Percentiles rank a stretch among this genome's conserved stretches.
Conservation (phyloP, 1,139 yeast genomes). For the Geotrichum candidum region DNA sequence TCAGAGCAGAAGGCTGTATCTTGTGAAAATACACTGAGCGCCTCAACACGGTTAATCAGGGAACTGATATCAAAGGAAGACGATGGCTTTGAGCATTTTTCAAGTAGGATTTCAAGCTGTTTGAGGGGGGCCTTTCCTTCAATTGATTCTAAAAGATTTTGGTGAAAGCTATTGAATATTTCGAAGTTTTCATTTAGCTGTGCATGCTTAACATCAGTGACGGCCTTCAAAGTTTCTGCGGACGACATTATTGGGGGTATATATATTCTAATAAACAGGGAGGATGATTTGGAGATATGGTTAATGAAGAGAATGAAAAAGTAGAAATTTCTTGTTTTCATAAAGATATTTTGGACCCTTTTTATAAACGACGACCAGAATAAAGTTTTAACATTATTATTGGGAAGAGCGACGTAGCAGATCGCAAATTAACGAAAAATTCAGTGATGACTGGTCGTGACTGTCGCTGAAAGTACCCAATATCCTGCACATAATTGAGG, state of each 20-base stretch:
- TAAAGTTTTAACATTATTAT: background rate
- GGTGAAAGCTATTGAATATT: conserved; percentile 6
- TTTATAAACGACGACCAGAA: background rate
- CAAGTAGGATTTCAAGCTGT: conserved; percentile 13
- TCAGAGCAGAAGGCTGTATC: conserved; percentile 7
- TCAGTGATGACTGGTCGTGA: background rate
- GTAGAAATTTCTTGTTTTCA: background rate
- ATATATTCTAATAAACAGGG: background rate
- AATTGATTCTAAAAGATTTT: conserved; percentile 9
- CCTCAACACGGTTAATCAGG: background rate
- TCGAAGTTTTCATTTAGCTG: conserved; percentile 13
- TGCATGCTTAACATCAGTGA: conserved; percentile 15
- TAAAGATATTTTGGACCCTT: too few relatives aligned
- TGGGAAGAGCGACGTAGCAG: background rate
- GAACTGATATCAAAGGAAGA: background rate
- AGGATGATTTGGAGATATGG: background rate
- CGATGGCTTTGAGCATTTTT: conserved; percentile 14
- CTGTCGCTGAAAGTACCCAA: too few relatives aligned
- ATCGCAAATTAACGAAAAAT: background rate
- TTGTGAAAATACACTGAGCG: conserved; percentile 3
- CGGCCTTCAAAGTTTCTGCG: conserved; percentile 11
- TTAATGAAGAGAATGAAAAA: background rate
- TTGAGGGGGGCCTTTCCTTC: background rate
- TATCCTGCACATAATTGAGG: too few relatives aligned
- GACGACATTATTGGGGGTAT: background rate